Evolutionary conservation across 371 early-diverging fungal species (phyloP).

Genomic region (Chytridiales sp.): DNA sequence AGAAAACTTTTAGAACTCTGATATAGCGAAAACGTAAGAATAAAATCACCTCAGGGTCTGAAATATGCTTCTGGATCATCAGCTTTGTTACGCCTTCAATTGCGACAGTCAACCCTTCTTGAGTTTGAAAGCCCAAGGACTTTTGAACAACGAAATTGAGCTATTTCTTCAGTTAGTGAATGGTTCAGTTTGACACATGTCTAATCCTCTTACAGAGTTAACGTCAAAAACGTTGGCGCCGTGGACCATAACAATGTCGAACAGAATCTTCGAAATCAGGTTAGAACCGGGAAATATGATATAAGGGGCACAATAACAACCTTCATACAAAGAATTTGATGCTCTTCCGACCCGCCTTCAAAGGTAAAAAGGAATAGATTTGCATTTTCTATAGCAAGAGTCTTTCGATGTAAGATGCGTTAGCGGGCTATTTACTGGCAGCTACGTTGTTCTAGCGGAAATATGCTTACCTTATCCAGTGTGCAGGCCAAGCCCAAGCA

Average conservation of each 20-base stretch:
- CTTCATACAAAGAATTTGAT: not conserved
- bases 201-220: slow-evolving; percentile 4
- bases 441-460: not conserved
- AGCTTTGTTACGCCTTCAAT: slow-evolving; percentile 26
- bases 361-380: slow-evolving; percentile 11
- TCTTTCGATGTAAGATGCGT: not conserved
- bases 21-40: not conserved
- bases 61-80: slow-evolving; percentile 9
- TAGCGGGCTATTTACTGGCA: not conserved
- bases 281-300: not conserved
- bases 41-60: slow-evolving; percentile 13
- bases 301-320: not conserved
- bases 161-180: not conserved
- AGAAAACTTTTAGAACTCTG: not conserved
- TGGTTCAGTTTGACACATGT: not conserved
- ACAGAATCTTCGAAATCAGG: slow-evolving; percentile 8
- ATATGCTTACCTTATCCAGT: slow-evolving; percentile 6
- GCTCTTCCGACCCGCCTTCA: slow-evolving; percentile 4
- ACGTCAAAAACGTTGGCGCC: slow-evolving; percentile 8
- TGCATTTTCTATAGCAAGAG: slow-evolving; percentile 15
- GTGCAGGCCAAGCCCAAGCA: slow-evolving; percentile 25
- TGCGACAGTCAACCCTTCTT: slow-evolving; percentile 17
- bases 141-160: not conserved
- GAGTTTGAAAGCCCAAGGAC: not conserved
- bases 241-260: slow-evolving; percentile 25